Conservation (phyloP, 1,284 basidiomycete genomes). For the Trichosporon sp. region DNA sequence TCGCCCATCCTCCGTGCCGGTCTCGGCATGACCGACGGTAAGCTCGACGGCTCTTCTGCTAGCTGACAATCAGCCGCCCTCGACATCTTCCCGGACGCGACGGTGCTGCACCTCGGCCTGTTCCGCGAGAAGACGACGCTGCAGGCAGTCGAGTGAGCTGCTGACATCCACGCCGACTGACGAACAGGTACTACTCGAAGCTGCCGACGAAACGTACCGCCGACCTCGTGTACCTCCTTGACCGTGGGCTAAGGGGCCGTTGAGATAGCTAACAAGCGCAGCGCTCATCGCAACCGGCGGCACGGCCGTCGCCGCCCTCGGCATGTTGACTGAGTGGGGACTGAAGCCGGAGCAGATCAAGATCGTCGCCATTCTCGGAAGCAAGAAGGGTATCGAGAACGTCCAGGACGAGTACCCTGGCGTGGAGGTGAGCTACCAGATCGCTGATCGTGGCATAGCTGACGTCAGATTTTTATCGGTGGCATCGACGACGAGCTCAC, state of each 20-base stretch:
- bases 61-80: constrained; percentile 61
- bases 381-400: constrained; percentile 70
- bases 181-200: constrained; percentile 79
- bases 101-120: constrained; percentile 86
- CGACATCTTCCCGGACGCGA: constrained; percentile 78
- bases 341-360: constrained; percentile 69
- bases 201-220: constrained; percentile 75
- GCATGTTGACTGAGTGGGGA: constrained; percentile 86
- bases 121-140: constrained; percentile 87
- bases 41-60: constrained; percentile 18
- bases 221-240: constrained; percentile 81
- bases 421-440: constrained; percentile 66
- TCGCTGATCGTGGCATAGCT: background rate
- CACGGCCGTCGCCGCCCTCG: constrained; percentile 82
- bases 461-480: constrained; percentile 74
- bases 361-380: constrained; percentile 79
- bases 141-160: constrained; percentile 84
- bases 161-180: background rate
- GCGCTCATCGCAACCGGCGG: constrained; percentile 89
- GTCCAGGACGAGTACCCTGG: constrained; percentile 72
- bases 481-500: constrained; percentile 76
- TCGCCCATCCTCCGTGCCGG: constrained; percentile 91
- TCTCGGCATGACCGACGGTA: constrained; percentile 86
- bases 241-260: constrained; percentile 59
- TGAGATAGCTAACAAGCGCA: constrained; percentile 27